phyloP scores from a whole-genome alignment of 345 rosid species.

The Camelina hispida region DNA sequence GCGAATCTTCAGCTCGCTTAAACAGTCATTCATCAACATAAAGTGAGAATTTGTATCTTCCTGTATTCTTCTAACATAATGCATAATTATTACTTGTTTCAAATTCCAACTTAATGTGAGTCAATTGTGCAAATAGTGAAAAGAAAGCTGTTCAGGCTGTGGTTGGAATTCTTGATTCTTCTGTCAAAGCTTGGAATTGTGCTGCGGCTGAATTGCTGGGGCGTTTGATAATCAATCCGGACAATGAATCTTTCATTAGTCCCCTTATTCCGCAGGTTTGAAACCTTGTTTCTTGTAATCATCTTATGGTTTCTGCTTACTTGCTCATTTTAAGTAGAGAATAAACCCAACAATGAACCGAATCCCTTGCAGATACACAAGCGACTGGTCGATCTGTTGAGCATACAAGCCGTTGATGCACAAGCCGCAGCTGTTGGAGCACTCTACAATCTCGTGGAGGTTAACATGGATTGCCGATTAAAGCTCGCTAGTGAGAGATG shows the following conservation, averaged over 20 bases:
- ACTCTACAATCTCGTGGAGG: constrained; percentile 91
- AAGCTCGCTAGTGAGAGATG: constrained; percentile 98
- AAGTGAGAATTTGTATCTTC: constrained; percentile 59
- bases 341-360: constrained; percentile 12
- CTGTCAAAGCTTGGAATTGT: constrained; percentile 91
- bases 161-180: constrained; percentile 80
- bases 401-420: constrained; percentile 76
- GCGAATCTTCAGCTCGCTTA: constrained; percentile 85
- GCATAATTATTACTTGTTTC: constrained; percentile 13
- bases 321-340: background rate
- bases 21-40: constrained; percentile 79
- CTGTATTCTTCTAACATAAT: background rate
- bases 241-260: constrained; percentile 92
- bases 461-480: constrained; percentile 94
- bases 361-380: constrained; percentile 73
- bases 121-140: constrained; percentile 59
- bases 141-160: constrained; percentile 91
- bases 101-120: constrained; percentile 19
- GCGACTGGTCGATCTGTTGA: constrained; percentile 87
- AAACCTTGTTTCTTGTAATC: background rate
- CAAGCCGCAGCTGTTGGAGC: constrained; percentile 99
- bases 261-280: constrained; percentile 85
- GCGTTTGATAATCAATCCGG: constrained; percentile 95
- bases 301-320: constrained; percentile 18
- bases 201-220: constrained; percentile 94